Evolutionary conservation across 805 yeast species (phyloP).

Genomic region (Komagataella kurtzmanii): DNA sequence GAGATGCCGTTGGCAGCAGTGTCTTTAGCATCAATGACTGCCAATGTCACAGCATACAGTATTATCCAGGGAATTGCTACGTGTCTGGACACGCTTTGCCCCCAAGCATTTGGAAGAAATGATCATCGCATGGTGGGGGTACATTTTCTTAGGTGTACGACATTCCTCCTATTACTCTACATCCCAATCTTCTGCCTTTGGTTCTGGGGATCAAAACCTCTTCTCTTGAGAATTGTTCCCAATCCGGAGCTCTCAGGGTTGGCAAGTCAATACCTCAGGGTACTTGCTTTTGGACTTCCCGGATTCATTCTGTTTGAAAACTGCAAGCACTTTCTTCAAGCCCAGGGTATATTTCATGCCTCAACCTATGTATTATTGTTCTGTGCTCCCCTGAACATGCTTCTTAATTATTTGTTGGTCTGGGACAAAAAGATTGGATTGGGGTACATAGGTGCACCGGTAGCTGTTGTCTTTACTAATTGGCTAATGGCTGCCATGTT

Average conservation of each 20-base stretch:
- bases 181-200: constrained; percentile 48
- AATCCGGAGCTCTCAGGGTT: constrained; percentile 30
- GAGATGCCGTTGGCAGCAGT: constrained; percentile 63
- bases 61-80: constrained; percentile 72
- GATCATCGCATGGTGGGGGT: constrained; percentile 55
- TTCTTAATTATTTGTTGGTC: constrained; percentile 55
- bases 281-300: constrained; percentile 54
- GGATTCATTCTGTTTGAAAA: constrained; percentile 54
- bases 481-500: constrained; percentile 56
- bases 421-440: constrained; percentile 41
- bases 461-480: constrained; percentile 58
- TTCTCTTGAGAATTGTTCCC: constrained; percentile 20
- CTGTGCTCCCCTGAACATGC: constrained; percentile 65
- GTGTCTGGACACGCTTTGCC: constrained; percentile 63
- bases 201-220: constrained; percentile 39
- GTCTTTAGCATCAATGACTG: constrained; percentile 64
- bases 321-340: constrained; percentile 59
- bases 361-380: constrained; percentile 56
- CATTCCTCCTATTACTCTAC: constrained; percentile 34
- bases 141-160: constrained; percentile 54
- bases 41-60: constrained; percentile 64
- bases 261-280: constrained; percentile 44
- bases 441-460: constrained; percentile 70
- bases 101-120: constrained; percentile 65
- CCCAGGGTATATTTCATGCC: constrained; percentile 73